Base-by-base conservation (phyloP, 2,329 filamentous ascomycete species). In the Colletotrichum sp. region DNA sequence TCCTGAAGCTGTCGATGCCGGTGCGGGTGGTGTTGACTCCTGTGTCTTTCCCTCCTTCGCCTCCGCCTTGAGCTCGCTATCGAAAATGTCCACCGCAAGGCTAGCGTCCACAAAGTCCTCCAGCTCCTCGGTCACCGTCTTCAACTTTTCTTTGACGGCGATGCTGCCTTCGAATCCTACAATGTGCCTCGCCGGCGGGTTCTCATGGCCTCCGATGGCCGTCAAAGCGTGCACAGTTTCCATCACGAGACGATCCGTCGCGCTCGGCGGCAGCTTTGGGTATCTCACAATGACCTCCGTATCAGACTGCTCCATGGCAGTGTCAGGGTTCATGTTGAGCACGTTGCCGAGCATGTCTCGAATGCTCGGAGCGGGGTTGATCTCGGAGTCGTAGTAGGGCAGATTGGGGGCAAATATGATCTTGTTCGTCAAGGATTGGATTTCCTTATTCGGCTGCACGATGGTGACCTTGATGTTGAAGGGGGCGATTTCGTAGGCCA, bases 381-480 rank as follows among this genome's bases (percentile, higher is more conserved):
- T 90, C 71, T 92, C 89, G 74, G 91, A 91, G 9, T 93, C 90
- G 78, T 94, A 87, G 76, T 91, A 83, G 21, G 90, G 89, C 81
- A 98, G 91, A 43, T 93, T 93, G 7, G 96, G 96, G 4, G 95
- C 94, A 79, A 96, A 95, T 65, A 93, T 94, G 80, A 98, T 94
- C 71, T 94, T 93, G 85, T 98, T 98, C 32, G 95, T 97, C 73
- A 98, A 89, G 36, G 95, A 93, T 78, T 94, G 93, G 77, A 98
- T 95, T 86, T 98, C 96, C 86, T 98, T 95, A 84, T 96, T 97
- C 30, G 96, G 96, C 87, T 99, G 96, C 60, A 99, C 94, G 79
- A 98, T 96, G 55, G 96, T 98, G 84, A 98, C 92, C 84, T 96
- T 98, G 86, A 98, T 93, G 85, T 98, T 98, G 88, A 98, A 98